Evolutionary conservation across 192 early-diverging fungal species (phyloP).

Genomic region (Cetraspora pellucida): DNA sequence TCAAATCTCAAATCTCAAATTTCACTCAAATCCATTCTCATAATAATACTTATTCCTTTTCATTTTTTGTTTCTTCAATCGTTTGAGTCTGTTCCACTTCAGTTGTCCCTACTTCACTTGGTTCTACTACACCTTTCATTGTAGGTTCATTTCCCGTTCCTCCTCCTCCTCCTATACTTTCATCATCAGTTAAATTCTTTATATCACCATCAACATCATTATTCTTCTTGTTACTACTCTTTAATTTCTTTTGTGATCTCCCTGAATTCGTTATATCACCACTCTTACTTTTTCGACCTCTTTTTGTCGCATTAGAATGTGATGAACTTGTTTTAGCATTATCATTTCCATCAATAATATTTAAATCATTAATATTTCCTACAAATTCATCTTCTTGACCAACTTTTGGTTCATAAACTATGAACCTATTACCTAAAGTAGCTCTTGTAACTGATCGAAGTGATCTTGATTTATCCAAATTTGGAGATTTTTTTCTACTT

Average conservation of each 20-base stretch:
- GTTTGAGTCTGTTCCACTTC: too few relatives aligned
- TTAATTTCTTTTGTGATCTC: neutral
- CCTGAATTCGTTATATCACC: neutral
- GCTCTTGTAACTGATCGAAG: neutral
- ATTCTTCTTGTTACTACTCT: neutral
- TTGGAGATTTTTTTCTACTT: neutral
- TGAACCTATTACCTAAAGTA: conserved; percentile 18
- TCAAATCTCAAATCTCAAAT: too few relatives aligned
- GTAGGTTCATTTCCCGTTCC: too few relatives aligned
- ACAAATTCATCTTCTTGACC: neutral
- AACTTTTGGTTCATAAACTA: conserved; percentile 2
- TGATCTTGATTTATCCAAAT: neutral
- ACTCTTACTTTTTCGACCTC: neutral
- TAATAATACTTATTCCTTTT: too few relatives aligned
- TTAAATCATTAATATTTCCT: neutral
- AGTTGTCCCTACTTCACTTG: too few relatives aligned
- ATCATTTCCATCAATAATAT: neutral
- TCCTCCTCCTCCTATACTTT: too few relatives aligned
- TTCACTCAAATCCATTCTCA: too few relatives aligned
- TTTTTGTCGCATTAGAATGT: neutral
- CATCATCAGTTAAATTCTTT: too few relatives aligned
- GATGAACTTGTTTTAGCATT: neutral
- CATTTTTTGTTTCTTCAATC: too few relatives aligned
- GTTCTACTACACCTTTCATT: too few relatives aligned
- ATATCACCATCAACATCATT: neutral